These are phyloP conservation scores for Sophora flavescens DNA, from an alignment of 306 rosid genomes.

Conservation along the genomic window DNA sequence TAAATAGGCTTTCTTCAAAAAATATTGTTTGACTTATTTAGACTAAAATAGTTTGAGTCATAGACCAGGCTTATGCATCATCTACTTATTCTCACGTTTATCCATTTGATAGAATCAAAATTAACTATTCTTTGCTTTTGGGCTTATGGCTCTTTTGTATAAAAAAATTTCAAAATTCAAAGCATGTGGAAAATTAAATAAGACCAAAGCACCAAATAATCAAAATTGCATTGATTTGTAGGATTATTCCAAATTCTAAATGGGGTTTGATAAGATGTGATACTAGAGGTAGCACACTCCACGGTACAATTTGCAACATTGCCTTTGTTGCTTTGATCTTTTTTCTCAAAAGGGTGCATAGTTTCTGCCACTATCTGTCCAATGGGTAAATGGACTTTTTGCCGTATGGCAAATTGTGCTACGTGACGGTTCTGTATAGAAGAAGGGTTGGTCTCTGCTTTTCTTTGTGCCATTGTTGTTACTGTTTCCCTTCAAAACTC, in stretches of 20 bases:
- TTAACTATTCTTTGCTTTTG: too few species aligned
- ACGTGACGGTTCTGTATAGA: constrained; percentile 22
- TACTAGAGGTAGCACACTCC: constrained; percentile 26
- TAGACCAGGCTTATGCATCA: too few species aligned
- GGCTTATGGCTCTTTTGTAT: too few species aligned
- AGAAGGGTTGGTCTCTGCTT: constrained; percentile 47
- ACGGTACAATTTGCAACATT: constrained; percentile 13
- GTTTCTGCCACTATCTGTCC: constrained; percentile 31
- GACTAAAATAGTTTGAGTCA: too few species aligned
- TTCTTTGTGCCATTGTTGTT: constrained; percentile 50
- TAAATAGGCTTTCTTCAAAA: too few species aligned
- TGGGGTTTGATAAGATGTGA: constrained; percentile 19
- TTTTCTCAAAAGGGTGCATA: constrained; percentile 30
- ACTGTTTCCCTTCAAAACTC: constrained; percentile 43
- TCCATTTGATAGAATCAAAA: too few species aligned
- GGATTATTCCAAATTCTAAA: neutral
- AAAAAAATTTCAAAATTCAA: too few species aligned
- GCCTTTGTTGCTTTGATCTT: constrained; percentile 1
- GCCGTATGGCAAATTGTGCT: constrained; percentile 40
- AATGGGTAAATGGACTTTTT: constrained; percentile 36
- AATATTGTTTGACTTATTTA: too few species aligned
- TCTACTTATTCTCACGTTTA: too few species aligned
- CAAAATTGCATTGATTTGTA: too few species aligned
- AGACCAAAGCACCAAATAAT: too few species aligned
- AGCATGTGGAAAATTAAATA: too few species aligned